Evolutionary conservation across 1,284 basidiomycete genomes (phyloP).

Genomic region (Sphaerobolus stellatus): DNA sequence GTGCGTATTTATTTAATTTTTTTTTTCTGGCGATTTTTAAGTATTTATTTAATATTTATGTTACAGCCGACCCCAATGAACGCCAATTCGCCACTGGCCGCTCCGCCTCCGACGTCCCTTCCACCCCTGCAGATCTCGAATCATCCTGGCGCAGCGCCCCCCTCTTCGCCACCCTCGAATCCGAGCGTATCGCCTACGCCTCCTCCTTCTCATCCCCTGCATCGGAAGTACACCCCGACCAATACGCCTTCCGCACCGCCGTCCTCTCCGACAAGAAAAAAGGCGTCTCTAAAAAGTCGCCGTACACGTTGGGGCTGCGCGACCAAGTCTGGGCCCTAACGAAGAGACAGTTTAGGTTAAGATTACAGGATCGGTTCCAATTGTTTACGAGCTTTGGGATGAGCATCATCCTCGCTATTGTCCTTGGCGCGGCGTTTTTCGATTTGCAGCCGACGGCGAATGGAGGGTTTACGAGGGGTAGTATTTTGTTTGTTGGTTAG

Average conservation of each 20-base stretch:
- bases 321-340: slow-evolving; percentile 74
- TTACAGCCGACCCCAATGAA: slow-evolving; percentile 71
- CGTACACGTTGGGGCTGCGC: slow-evolving; percentile 81
- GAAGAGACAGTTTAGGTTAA: slow-evolving; percentile 74
- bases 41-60: background rate
- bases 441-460: slow-evolving; percentile 70
- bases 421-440: slow-evolving; percentile 76
- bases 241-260: slow-evolving; percentile 75
- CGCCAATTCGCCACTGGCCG: slow-evolving; percentile 77
- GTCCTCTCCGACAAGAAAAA: slow-evolving; percentile 80
- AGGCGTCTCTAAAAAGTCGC: slow-evolving; percentile 80
- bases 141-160: slow-evolving; percentile 61
- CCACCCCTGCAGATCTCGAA: slow-evolving; percentile 72
- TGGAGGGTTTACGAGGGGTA: slow-evolving; percentile 86
- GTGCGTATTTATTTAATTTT: slow-evolving; percentile 9
- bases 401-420: slow-evolving; percentile 63
- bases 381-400: slow-evolving; percentile 69
- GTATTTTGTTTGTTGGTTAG: slow-evolving; percentile 66
- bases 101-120: slow-evolving; percentile 65
- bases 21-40: slow-evolving; percentile 18
- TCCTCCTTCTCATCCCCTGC: slow-evolving; percentile 59
- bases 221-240: slow-evolving; percentile 56
- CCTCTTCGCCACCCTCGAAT: slow-evolving; percentile 48
- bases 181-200: slow-evolving; percentile 65
- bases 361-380: slow-evolving; percentile 82